Evolutionary conservation across 2,329 filamentous ascomycete species (phyloP).

Genomic region (Calonectria montana): DNA sequence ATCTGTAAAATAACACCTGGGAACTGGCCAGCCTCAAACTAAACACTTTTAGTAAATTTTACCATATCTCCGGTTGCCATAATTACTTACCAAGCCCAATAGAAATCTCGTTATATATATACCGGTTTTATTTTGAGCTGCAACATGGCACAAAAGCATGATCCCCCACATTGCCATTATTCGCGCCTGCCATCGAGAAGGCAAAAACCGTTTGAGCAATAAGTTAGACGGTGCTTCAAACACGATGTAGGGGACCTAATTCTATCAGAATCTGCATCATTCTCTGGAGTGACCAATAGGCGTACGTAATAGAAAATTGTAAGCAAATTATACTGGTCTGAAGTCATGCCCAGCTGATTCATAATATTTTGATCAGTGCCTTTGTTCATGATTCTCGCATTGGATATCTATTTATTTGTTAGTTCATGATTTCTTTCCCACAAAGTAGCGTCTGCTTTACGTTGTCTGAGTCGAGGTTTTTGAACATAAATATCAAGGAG

Average conservation of each 20-base stretch:
- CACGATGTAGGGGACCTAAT: slow-evolving; percentile 52
- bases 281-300: not conserved
- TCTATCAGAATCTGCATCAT: not conserved
- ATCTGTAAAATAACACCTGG: slow-evolving; percentile 57
- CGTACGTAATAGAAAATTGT: slow-evolving; percentile 54
- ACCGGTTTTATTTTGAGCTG: not conserved
- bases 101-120: not conserved
- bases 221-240: slow-evolving; percentile 55
- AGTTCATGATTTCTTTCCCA: not conserved
- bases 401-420: slow-evolving; percentile 43
- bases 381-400: slow-evolving; percentile 57
- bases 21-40: slow-evolving; percentile 53
- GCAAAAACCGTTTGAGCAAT: slow-evolving; percentile 51
- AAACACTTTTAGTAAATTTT: not conserved
- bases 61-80: accelerated
- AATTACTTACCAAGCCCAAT: slow-evolving; percentile 4
- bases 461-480: slow-evolving; percentile 53
- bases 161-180: slow-evolving; percentile 49
- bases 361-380: slow-evolving; percentile 55
- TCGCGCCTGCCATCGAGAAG: slow-evolving; percentile 53
- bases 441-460: slow-evolving; percentile 15
- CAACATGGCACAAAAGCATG: not conserved
- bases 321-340: slow-evolving; percentile 54
- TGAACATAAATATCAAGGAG: slow-evolving; percentile 54
- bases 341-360: slow-evolving; percentile 52